A percentile compares a stretch with the other conserved stretches of the same genome.
phyloP scores from a whole-genome alignment of 345 rosid species.

The Combretum micranthum region DNA sequence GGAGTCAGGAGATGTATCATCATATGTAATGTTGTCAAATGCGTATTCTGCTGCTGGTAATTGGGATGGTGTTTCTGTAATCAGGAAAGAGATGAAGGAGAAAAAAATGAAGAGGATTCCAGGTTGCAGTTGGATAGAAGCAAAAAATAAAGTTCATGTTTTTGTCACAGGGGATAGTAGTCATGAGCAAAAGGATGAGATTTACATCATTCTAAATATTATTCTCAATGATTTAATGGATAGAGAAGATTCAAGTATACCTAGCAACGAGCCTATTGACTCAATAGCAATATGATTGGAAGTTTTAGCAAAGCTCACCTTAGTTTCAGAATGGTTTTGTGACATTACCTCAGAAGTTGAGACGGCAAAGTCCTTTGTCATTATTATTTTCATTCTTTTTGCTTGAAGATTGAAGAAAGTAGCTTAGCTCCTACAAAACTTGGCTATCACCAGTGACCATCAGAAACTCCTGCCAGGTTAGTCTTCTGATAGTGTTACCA shows the following conservation, averaged over 20 bases:
- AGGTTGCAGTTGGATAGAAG: slow-evolving; percentile 81
- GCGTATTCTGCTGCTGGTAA: slow-evolving; percentile 58
- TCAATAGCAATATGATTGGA: too few relatives aligned
- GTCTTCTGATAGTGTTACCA: too few relatives aligned
- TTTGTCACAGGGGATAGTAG: slow-evolving; percentile 41
- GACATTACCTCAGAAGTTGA: too few relatives aligned
- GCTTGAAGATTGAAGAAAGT: too few relatives aligned
- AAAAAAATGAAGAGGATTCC: slow-evolving; percentile 50
- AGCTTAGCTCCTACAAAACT: too few relatives aligned
- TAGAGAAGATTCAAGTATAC: slow-evolving; percentile 14
- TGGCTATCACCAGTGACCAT: too few relatives aligned
- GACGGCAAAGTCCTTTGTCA: too few relatives aligned
- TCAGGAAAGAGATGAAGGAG: slow-evolving; percentile 55
- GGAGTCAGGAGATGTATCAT: slow-evolving; percentile 72
- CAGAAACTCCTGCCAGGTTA: too few relatives aligned
- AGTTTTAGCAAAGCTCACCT: too few relatives aligned
- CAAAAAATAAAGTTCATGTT: slow-evolving; percentile 41
- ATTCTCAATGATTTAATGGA: slow-evolving; percentile 27
- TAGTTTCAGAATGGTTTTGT: too few relatives aligned
- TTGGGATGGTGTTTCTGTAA: slow-evolving; percentile 47
- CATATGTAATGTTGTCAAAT: slow-evolving; percentile 77
- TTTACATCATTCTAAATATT: slow-evolving; percentile 30
- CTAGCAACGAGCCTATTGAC: too few relatives aligned
- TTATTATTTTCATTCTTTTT: too few relatives aligned
- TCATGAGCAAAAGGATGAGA: slow-evolving; percentile 44